Evolutionary conservation across 1,284 basidiomycete genomes (phyloP), one percentile per base, ranked within the genome.

Genomic region (Pseudomicrostroma phylloplanum): DNA sequence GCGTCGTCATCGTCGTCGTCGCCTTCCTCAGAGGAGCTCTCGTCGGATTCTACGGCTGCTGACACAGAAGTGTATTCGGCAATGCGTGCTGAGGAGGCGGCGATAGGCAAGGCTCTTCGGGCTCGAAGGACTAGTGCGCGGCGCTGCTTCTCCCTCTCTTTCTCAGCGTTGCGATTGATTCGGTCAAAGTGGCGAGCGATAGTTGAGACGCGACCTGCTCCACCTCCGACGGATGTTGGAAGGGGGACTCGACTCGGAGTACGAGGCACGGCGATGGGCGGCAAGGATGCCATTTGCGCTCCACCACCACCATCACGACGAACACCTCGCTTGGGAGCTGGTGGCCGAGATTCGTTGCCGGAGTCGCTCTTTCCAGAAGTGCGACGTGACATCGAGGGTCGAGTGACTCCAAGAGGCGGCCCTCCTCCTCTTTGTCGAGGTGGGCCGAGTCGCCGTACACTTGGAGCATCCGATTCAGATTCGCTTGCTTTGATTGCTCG

Each of bases 21-120:
- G 7, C 55, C 68, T 15, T 72, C 69, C 12, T 71, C 71, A 11
- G 62, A 67, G 21, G 59, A 63, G 54, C 69, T 70, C 56, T 78
- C 76, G 39, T 93, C 89, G 72, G 96, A 92, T 63, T 86, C 85
- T 72, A 96, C 90, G 0, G 91, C 93, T 73, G 96, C 92, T 73
- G 90, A 88, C 66, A 96, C 86, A 72, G 90, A 96, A 68, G 90
- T 88, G 55, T 96, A 86, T 43, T 97, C 86, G 75, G 93, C 88
- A 0, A 97, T 90, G 64, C 88, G 92, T 7, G 92, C 92, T 59
- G 88, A 86, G 2, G 92, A 89, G 40, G 88, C 88, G 7, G 89
- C 89, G 8, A 98, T 91, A 1, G 96, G 94, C 43, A 94, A 87
- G n/a, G 92, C 91, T 51, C 90, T 86, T 67, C 87, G 88, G 15